Evolutionary conservation across 176 grass and related monocot species (phyloP).

Genomic region (Tuctoria greenei): DNA sequence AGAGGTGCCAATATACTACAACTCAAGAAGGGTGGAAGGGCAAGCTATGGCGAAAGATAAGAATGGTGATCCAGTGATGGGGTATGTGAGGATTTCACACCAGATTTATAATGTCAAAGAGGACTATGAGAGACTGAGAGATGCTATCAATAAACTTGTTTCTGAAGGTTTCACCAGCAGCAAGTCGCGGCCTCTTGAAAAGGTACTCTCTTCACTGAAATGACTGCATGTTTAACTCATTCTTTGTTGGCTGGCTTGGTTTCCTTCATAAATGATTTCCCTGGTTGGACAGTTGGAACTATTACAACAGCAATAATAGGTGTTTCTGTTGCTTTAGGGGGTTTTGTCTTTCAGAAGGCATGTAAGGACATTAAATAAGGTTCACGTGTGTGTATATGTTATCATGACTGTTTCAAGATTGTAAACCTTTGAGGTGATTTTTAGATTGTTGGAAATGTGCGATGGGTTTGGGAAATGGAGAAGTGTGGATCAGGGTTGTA

Average conservation of each 20-base stretch:
- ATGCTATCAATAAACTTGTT: constrained; percentile 84
- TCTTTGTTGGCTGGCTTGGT: no score
- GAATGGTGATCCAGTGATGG: constrained; percentile 51
- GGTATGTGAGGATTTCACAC: constrained; percentile 83
- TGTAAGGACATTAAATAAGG: no score
- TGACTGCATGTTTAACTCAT: constrained; percentile 6
- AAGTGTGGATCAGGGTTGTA: no score
- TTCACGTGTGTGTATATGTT: no score
- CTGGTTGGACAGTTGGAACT: background rate
- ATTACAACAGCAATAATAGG: background rate
- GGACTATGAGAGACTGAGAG: constrained; percentile 72
- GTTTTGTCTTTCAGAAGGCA: background rate
- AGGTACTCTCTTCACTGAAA: constrained; percentile 38
- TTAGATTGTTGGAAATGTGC: no score
- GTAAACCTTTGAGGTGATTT: no score
- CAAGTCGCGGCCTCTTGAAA: constrained; percentile 48
- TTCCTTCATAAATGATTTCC: background rate
- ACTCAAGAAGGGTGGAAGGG: constrained; percentile 46
- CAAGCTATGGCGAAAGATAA: constrained; percentile 44
- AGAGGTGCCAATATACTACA: constrained; percentile 90
- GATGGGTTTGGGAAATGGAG: no score
- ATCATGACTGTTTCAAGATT: no score
- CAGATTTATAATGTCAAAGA: constrained; percentile 89
- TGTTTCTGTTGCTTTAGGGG: constrained; percentile 3
- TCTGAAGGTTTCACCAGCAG: constrained; percentile 76